phyloP scores from a whole-genome alignment of 257 asterid species.

The Perilla frutescens region DNA sequence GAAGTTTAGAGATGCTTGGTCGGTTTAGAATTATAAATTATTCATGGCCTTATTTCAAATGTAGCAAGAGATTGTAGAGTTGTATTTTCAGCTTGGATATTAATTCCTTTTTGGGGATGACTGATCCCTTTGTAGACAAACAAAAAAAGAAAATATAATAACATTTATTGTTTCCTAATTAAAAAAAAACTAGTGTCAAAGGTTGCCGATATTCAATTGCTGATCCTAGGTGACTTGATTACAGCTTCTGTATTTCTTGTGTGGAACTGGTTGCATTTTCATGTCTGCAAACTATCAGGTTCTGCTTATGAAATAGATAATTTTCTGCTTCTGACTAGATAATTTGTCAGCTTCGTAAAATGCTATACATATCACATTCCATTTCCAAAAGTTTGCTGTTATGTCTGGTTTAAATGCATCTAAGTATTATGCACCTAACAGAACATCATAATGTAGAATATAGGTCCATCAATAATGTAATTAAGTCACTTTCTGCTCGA shows the following conservation, averaged over 20 bases:
- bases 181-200: background rate
- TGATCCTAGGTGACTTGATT: background rate
- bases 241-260: slow-evolving; percentile 10
- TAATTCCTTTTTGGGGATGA: background rate
- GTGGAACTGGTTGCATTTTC: slow-evolving; percentile 15
- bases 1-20: background rate
- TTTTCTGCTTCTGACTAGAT: slow-evolving; percentile 2
- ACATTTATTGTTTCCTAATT: background rate
- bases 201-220: background rate
- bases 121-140: background rate
- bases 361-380: background rate
- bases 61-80: background rate
- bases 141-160: background rate
- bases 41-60: background rate
- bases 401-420: background rate
- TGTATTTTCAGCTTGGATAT: background rate
- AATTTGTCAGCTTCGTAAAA: background rate
- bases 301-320: background rate
- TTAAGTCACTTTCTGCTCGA: background rate
- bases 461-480: background rate
- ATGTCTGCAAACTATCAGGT: background rate
- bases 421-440: background rate
- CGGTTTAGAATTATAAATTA: background rate
- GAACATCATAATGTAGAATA: background rate
- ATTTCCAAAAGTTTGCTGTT: background rate